Percentiles rank a stretch among this genome's conserved stretches.
Evolutionary conservation across 1,284 basidiomycete species (phyloP).

Genomic region (Ceraceosorus guamensis): DNA sequence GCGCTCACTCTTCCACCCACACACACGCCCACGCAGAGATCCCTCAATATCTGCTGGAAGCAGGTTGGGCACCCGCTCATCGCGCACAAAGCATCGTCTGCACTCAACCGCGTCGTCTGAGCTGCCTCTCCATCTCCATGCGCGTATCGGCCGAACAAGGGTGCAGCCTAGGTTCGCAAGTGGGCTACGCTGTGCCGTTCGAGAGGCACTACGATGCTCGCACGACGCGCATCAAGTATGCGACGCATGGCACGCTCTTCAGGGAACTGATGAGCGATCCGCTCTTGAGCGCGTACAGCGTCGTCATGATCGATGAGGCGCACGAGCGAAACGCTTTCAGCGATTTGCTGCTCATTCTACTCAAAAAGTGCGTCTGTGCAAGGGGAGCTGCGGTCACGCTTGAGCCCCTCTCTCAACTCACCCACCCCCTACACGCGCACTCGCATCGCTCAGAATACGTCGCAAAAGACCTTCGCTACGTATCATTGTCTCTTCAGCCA

Average conservation of each 20-base stretch:
- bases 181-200: constrained; percentile 51
- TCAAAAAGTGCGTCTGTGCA: constrained; percentile 51
- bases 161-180: constrained; percentile 69
- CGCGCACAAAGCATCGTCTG: constrained; percentile 43
- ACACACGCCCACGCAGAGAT: constrained; percentile 58
- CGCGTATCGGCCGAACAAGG: constrained; percentile 48
- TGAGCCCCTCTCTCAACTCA: not conserved
- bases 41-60: constrained; percentile 85
- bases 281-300: constrained; percentile 38
- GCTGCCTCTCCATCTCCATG: constrained; percentile 48
- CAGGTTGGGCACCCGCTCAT: constrained; percentile 52
- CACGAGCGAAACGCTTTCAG: constrained; percentile 50
- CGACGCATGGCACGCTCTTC: constrained; percentile 37
- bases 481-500: constrained; percentile 88
- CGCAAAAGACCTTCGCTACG: constrained; percentile 79
- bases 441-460: constrained; percentile 64
- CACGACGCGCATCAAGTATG: constrained; percentile 46
- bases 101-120: constrained; percentile 48
- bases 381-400: not conserved
- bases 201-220: constrained; percentile 44
- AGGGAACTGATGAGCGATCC: constrained; percentile 39
- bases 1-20: not conserved
- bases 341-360: constrained; percentile 49
- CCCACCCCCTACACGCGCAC: not conserved
- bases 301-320: constrained; percentile 52